Conservation (phyloP, 2,329 filamentous ascomycete species). For the Fusarium irregulare region DNA sequence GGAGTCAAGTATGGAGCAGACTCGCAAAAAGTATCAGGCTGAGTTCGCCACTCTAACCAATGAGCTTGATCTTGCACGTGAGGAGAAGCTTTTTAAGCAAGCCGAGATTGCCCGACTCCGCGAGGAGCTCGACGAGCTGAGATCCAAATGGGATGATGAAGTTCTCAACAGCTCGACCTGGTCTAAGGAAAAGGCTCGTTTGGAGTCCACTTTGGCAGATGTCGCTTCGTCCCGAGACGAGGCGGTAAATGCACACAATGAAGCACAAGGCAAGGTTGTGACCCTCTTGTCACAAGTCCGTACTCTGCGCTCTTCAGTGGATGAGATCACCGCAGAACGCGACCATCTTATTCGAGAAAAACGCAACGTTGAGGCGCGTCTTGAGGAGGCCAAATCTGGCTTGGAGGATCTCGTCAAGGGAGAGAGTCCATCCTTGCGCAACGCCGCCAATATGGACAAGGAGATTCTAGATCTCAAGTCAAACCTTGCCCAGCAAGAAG, state of each 20-base stretch:
- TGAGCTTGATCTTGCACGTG: conserved; percentile 92
- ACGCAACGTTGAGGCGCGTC: conserved; percentile 83
- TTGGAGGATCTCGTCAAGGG: conserved; percentile 89
- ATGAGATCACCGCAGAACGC: conserved; percentile 86
- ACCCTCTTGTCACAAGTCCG: conserved; percentile 90
- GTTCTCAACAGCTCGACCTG: conserved; percentile 97
- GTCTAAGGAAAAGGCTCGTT: conserved; percentile 95
- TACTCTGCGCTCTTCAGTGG: conserved; percentile 81
- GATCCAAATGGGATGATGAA: conserved; percentile 98
- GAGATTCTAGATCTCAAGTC: conserved; percentile 92
- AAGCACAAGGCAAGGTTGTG: conserved; percentile 93
- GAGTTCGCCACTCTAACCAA: conserved; percentile 91
- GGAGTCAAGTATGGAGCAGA: conserved; percentile 95
- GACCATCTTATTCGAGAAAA: conserved; percentile 90
- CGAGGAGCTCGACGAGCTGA: conserved; percentile 95
- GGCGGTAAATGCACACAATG: conserved; percentile 91
- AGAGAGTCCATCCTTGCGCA: conserved; percentile 87
- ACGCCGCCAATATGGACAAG: conserved; percentile 88
- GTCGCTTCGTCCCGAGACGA: conserved; percentile 93
- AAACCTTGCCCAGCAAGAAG: conserved; percentile 89
- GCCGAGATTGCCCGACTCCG: conserved; percentile 87
- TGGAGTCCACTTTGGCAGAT: conserved; percentile 90
- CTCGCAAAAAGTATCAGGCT: conserved; percentile 94
- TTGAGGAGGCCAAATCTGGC: conserved; percentile 87
- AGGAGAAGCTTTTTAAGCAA: conserved; percentile 87